phyloP scores from a whole-genome alignment of 495 filamentous ascomycete species.

The Hypoxylon crocopeplum region DNA sequence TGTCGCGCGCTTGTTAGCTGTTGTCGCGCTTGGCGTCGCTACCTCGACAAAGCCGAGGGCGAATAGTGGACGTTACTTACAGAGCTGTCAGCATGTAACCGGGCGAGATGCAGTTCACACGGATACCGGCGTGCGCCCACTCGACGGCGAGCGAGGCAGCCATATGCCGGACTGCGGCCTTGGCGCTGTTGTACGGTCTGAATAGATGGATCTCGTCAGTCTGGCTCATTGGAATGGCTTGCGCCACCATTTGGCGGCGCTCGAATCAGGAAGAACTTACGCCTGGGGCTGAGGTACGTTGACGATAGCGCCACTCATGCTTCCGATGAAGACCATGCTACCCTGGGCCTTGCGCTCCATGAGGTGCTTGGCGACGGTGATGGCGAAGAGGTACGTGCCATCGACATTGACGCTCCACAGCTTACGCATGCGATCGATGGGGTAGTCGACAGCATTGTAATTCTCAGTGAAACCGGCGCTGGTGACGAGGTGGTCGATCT shows the following conservation, averaged over 20 bases:
- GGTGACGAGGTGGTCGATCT: slow-evolving; percentile 91
- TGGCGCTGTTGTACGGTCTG: slow-evolving; percentile 84
- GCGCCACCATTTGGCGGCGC: no score
- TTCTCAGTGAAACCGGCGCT: slow-evolving; percentile 97
- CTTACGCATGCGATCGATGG: slow-evolving; percentile 86
- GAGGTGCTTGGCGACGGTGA: slow-evolving; percentile 83
- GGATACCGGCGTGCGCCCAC: slow-evolving; percentile 83
- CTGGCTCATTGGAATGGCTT: neutral
- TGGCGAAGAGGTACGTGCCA: slow-evolving; percentile 89
- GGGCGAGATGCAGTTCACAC: slow-evolving; percentile 90
- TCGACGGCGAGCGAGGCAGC: slow-evolving; percentile 83
- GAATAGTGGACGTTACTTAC: slow-evolving; percentile 55
- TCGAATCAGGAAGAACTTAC: slow-evolving; percentile 38
- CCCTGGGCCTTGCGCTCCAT: slow-evolving; percentile 81
- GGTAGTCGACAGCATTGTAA: slow-evolving; percentile 87
- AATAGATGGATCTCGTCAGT: slow-evolving; percentile 17
- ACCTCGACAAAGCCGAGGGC: neutral
- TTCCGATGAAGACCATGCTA: slow-evolving; percentile 92
- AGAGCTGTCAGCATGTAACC: slow-evolving; percentile 95
- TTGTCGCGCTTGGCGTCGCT: slow-evolving; percentile 18
- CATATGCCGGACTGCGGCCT: slow-evolving; percentile 87
- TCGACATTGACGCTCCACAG: slow-evolving; percentile 95
- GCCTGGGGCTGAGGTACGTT: slow-evolving; percentile 95
- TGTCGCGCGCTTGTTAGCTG: slow-evolving; percentile 42
- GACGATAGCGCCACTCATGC: slow-evolving; percentile 91